Conservation (phyloP, 2,329 filamentous ascomycete genomes). For the Diaporthe vaccinii region DNA sequence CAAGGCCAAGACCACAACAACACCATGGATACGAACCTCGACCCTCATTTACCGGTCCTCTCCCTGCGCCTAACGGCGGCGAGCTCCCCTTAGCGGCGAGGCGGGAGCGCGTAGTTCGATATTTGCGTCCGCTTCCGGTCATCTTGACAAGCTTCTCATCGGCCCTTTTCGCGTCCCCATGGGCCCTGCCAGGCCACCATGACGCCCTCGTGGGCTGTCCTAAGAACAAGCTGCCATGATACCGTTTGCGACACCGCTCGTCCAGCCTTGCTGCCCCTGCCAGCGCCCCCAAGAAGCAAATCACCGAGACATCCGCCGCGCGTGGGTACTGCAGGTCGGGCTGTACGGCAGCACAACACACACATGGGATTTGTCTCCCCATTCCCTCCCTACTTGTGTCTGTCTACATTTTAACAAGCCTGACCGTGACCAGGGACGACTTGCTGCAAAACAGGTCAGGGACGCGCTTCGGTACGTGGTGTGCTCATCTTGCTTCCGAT, state of each 20-base stretch:
- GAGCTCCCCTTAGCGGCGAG: conserved; percentile 15
- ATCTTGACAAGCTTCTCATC: conserved; percentile 1
- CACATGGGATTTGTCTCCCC: neutral
- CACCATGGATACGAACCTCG: conserved; percentile 6
- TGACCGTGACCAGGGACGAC: neutral
- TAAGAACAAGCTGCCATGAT: neutral
- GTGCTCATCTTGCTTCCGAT: neutral
- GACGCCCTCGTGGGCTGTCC: conserved; percentile 13
- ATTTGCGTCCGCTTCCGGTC: conserved; percentile 8
- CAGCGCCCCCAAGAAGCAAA: conserved; percentile 24
- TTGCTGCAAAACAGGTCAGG: neutral
- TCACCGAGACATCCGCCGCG: conserved; percentile 26
- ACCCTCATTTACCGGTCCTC: neutral
- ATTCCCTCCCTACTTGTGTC: neutral
- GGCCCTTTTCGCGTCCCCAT: conserved; percentile 20
- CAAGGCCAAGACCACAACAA: conserved; percentile 18
- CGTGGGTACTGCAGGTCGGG: conserved; percentile 3
- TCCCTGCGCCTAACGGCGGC: conserved; percentile 12
- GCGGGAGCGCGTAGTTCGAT: neutral
- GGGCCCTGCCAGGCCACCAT: conserved; percentile 16
- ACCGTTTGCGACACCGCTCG: conserved; percentile 1
- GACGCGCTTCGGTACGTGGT: neutral
- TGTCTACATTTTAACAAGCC: neutral
- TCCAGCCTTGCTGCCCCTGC: neutral
- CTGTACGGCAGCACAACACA: neutral